Evolutionary conservation across 1,284 basidiomycete species (phyloP), one percentile per base, ranked within the genome.

Genomic region (Leccinum cinnamomeum): DNA sequence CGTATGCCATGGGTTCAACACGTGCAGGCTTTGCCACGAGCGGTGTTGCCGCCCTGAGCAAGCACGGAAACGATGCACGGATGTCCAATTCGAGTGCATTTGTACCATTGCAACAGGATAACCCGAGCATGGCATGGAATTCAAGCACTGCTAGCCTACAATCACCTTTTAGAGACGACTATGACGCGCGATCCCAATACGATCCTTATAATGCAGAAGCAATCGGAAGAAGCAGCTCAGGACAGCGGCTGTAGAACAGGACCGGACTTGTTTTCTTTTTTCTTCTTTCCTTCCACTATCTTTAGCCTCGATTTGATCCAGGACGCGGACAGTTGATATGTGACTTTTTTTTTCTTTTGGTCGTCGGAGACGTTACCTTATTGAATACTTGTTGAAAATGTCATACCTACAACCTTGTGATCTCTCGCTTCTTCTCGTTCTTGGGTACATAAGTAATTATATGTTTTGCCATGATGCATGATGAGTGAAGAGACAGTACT

Each of bases 61-160:
- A 56, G 51, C 64, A 57, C 4, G 53, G 55, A 14, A 68, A 63
- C 20, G 67, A 59, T 28, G 60, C 60, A 46, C 71, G 72, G 16
- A 75, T 72, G 77, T 84, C 84, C 67, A 81, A 86, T 72, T 83
- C 82, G 65, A 86, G 84, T 65, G 81, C 83, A 37, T 87, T 87
- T 68, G 75, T 84, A 54, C 86, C 86, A 25, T 69, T 88, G 67
- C 82, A 82, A 62, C 82, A 84, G 67, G 80, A 79, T 67, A 84
- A 84, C 67, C 68, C 77, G 58, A 85, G 82, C 67, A 78, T 78
- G 64, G 78, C 79, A 54, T 84, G 82, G 81, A 81, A 82, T 61
- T 77, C 79, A 54, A 86, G 84, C 68, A 79, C 69, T 18, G 69
- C 72, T 18, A 81, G 78, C 65, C 61, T 79, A 53, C 70, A 71